Evolutionary conservation across 75 land plant genomes (phyloP), one percentile per base, ranked within the genome.

Genomic region (Isoetes taiwanensis): DNA sequence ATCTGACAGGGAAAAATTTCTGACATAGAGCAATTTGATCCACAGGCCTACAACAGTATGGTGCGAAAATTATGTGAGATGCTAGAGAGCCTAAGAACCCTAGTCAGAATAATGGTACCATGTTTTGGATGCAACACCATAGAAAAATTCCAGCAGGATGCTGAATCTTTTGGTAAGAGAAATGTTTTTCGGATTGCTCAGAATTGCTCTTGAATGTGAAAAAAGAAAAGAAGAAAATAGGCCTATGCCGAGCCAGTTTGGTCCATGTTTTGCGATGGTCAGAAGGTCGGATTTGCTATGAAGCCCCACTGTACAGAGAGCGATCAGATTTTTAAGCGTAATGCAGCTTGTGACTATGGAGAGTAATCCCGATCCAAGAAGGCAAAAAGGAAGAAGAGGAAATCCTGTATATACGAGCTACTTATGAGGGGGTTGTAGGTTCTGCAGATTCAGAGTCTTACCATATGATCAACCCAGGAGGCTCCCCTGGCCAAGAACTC

Each of bases 401-500:
- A 53, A 52, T 80, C 12, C 72, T 80, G 73, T 80, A 80, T 58
- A 62, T 80, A 35, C 52, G 83, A 26, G 80, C 75, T 2, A 77
- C 52, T 1, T 80, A 73, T 61, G 67, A 80, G 43, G 65, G 89
- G 53, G 81, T 81, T 27, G 85, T 77, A 28, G 85, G 89, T 14
- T 69, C 76, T n/a, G 57, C 68, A 32, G 89, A 85, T 69, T 75
- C 81, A 40, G 84, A 77, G 43, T 82, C 83, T 0, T 73, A 72
- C 43, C 81, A 80, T 65, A 60, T 80, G 73, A 76, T 76, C 30
- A 74, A 73, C 42, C 83, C 83, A 1, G 76, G 76, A 58, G 80
- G 83, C 0, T 66, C 59, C 41, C 67, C 70, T 9, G 70, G 76
- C 11, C 83, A 80, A 41, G 80, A 80, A 50, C 83, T 80, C 19